Conservation (phyloP, 2,329 filamentous ascomycete species). For the Ophiostoma sp. region DNA sequence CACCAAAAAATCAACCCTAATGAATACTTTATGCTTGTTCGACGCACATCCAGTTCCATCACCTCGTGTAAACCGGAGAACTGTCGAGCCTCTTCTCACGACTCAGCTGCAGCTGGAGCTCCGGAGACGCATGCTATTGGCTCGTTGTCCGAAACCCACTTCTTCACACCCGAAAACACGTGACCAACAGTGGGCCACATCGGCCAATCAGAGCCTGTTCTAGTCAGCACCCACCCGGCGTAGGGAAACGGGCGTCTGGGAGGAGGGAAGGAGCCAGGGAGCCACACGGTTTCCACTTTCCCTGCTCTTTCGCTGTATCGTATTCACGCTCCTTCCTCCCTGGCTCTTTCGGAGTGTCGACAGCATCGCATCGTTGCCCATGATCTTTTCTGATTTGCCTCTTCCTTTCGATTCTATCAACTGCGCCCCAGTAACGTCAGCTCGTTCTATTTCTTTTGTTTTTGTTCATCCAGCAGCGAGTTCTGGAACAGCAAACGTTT, state of each 20-base stretch:
- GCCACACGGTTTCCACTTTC: slow-evolving; percentile 2
- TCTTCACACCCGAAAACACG: neutral
- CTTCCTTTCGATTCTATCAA: no score
- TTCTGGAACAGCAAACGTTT: no score
- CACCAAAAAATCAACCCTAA: no score
- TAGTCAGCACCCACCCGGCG: neutral
- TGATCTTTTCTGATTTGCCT: no score
- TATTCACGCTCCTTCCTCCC: neutral
- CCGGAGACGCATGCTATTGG: neutral
- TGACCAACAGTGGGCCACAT: neutral
- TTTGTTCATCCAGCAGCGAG: no score
- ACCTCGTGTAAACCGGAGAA: neutral
- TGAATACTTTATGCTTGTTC: no score
- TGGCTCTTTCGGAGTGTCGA: neutral
- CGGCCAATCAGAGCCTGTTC: neutral
- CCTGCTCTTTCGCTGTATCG: neutral
- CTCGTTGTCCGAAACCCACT: neutral
- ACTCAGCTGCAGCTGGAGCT: slow-evolving; percentile 1
- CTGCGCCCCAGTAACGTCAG: no score
- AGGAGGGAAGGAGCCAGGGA: neutral
- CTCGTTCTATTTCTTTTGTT: no score
- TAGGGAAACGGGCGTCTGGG: neutral
- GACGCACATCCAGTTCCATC: no score
- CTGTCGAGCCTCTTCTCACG: neutral
- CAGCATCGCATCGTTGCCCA: neutral